phyloP scores from a whole-genome alignment of 192 early-diverging fungal species.

The Oehlia diaphana region DNA sequence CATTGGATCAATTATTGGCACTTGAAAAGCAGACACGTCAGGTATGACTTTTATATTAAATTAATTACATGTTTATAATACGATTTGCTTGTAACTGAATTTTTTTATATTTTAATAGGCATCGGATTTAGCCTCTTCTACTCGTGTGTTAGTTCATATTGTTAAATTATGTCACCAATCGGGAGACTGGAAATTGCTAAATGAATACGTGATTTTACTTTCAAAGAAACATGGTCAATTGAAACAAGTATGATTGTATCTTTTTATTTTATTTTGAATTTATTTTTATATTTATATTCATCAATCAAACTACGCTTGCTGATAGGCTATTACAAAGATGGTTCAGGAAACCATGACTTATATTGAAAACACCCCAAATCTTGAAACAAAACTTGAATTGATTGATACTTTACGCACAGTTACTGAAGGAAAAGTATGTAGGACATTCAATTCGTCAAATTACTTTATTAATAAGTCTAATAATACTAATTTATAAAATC shows the following conservation, averaged over 20 bases:
- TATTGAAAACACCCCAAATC: conserved; percentile 82
- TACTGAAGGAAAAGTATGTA: conserved; percentile 90
- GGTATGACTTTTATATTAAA: conserved; percentile 41
- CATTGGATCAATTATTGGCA: conserved; percentile 83
- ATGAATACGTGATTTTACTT: conserved; percentile 87
- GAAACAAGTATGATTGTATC: conserved; percentile 64
- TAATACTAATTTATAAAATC: background rate
- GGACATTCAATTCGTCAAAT: background rate
- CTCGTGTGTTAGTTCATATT: conserved; percentile 79
- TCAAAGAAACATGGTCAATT: conserved; percentile 98
- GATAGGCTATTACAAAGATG: conserved; percentile 91
- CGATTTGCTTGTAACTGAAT: background rate
- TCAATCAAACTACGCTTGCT: background rate
- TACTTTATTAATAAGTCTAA: background rate
- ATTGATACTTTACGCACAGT: conserved; percentile 93
- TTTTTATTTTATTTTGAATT: background rate
- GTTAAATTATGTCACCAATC: conserved; percentile 72
- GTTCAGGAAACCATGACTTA: conserved; percentile 88
- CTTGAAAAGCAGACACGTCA: conserved; percentile 96
- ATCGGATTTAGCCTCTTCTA: conserved; percentile 86
- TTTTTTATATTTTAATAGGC: conserved; percentile 49
- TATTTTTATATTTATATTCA: background rate
- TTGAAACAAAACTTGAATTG: conserved; percentile 82
- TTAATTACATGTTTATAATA: background rate
- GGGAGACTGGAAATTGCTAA: conserved; percentile 84